Percentiles rank a stretch among this genome's conserved stretches.
phyloP scores from a whole-genome alignment of 148 eudicot species.

The Bassia scoparia region DNA sequence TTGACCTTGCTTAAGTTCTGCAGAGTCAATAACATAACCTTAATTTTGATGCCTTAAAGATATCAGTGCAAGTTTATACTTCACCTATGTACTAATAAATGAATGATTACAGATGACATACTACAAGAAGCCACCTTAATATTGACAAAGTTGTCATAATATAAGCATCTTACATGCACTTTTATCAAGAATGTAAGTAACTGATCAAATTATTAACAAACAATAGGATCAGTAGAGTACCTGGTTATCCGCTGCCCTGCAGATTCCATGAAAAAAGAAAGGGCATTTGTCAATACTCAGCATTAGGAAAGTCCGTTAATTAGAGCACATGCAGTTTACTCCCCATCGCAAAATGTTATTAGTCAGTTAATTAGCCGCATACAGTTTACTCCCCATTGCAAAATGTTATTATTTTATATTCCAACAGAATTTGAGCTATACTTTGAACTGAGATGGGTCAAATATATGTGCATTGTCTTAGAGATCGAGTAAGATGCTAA shows the following conservation, averaged over 20 bases:
- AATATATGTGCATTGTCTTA: no score
- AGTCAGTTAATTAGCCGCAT: no score
- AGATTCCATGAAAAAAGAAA: constrained; percentile 10
- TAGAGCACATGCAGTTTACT: neutral
- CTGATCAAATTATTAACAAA: neutral
- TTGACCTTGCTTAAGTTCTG: neutral
- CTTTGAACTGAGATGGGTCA: no score
- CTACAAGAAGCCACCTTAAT: neutral
- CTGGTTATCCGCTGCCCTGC: constrained; percentile 74
- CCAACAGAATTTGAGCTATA: no score
- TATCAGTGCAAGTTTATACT: neutral
- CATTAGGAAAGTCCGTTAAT: neutral
- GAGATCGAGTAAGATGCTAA: no score
- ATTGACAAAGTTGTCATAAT: neutral
- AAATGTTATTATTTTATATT: no score
- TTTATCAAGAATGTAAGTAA: neutral
- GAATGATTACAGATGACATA: no score
- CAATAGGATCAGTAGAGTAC: constrained; percentile 27
- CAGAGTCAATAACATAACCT: neutral
- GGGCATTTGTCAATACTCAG: constrained; percentile 21
- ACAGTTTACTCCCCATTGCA: neutral
- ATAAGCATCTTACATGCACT: neutral
- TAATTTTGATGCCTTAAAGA: neutral
- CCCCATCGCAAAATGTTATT: neutral
- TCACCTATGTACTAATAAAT: no score